phyloP scores from a whole-genome alignment of 1,284 basidiomycete genomes.

The Cutaneotrichosporon dermatis region DNA sequence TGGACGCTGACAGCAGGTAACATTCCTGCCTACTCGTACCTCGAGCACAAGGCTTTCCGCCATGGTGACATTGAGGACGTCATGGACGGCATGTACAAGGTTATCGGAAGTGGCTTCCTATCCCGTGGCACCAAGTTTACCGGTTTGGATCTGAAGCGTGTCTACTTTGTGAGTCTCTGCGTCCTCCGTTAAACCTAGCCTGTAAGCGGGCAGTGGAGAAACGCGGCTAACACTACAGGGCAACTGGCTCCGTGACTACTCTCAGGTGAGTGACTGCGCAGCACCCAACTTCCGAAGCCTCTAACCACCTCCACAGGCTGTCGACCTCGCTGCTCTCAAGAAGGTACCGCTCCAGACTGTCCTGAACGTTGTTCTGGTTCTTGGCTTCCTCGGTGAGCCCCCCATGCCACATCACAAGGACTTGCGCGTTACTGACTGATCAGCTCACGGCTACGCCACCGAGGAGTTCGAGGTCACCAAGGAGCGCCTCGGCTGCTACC shows the following conservation, averaged over 20 bases:
- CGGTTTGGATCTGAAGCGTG: slow-evolving; percentile 45
- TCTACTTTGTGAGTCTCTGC: slow-evolving; percentile 45
- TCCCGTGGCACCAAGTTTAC: slow-evolving; percentile 66
- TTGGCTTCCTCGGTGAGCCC: slow-evolving; percentile 58
- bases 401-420: too few species aligned
- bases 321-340: slow-evolving; percentile 75
- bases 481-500: slow-evolving; percentile 80
- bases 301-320: slow-evolving; percentile 55
- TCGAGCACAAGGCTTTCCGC: slow-evolving; percentile 64
- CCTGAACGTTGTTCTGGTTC: slow-evolving; percentile 80
- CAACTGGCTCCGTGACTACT: slow-evolving; percentile 71
- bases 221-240: slow-evolving; percentile 12
- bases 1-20: slow-evolving; percentile 29
- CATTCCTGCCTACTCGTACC: slow-evolving; percentile 48
- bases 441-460: slow-evolving; percentile 24
- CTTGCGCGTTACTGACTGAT: background rate
- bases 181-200: background rate
- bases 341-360: slow-evolving; percentile 69
- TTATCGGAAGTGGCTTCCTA: slow-evolving; percentile 60
- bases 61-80: slow-evolving; percentile 73
- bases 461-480: slow-evolving; percentile 84
- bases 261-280: slow-evolving; percentile 25
- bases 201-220: too few species aligned
- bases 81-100: slow-evolving; percentile 56
- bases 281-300: background rate